Percentiles rank a stretch among this genome's conserved stretches.
Conservation (phyloP, 192 early-diverging fungal species). For the Backusella australiensis region DNA sequence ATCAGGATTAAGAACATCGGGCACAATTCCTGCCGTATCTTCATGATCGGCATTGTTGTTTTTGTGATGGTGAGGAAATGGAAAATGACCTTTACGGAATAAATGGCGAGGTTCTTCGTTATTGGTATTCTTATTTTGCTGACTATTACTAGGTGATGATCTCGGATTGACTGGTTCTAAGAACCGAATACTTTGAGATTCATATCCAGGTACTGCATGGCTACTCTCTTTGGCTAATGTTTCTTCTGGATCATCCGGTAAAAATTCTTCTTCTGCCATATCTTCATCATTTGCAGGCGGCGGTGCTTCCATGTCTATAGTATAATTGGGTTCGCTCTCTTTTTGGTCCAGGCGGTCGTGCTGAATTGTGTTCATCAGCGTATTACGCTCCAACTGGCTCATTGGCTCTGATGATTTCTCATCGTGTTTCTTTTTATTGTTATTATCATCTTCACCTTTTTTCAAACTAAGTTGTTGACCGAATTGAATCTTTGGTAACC, state of each 20-base stretch:
- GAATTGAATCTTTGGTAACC: constrained; percentile 33
- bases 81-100: background rate
- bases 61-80: background rate
- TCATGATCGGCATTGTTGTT: background rate
- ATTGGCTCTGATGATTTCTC: constrained; percentile 9
- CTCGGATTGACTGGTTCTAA: constrained; percentile 36
- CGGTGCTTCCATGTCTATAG: constrained; percentile 10
- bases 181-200: constrained; percentile 36
- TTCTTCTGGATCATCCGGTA: constrained; percentile 23
- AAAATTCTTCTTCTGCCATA: constrained; percentile 29
- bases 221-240: background rate
- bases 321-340: background rate
- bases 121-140: background rate
- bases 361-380: constrained; percentile 22
- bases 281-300: constrained; percentile 8
- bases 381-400: constrained; percentile 19
- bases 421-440: background rate
- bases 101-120: background rate
- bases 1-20: background rate
- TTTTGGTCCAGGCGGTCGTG: background rate
- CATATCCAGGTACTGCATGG: background rate
- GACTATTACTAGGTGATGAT: background rate
- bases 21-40: background rate
- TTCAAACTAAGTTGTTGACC: constrained; percentile 16
- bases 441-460: constrained; percentile 6